These are phyloP conservation scores for Globisporangium cystogenes DNA, from an alignment of 352 stramenopile genomes.

Conservation along the genomic window DNA sequence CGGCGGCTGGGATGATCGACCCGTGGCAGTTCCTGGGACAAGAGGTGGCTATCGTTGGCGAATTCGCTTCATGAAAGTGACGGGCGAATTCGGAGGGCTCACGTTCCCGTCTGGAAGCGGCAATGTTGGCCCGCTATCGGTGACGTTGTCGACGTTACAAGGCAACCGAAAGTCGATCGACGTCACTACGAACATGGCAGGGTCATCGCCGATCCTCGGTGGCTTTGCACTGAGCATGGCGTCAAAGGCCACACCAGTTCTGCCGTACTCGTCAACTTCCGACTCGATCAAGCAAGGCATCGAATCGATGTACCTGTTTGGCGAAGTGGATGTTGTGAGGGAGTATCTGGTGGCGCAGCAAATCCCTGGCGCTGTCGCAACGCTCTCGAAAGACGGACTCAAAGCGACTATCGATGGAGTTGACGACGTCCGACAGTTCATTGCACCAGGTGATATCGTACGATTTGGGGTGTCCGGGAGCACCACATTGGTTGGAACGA, in stretches of 20 bases:
- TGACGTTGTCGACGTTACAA: constrained; percentile 26
- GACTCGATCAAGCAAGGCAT: constrained; percentile 66
- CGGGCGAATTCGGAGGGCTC: constrained; percentile 59
- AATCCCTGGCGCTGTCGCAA: constrained; percentile 49
- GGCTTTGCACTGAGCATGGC: constrained; percentile 44
- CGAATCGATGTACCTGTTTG: constrained; percentile 71
- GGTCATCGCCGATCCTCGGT: constrained; percentile 44
- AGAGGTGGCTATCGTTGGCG: constrained; percentile 78
- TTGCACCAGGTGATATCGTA: constrained; percentile 59
- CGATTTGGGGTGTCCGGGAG: constrained; percentile 41
- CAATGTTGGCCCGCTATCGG: constrained; percentile 51
- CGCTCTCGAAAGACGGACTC: constrained; percentile 43
- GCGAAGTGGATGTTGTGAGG: constrained; percentile 60
- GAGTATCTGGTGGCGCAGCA: constrained; percentile 43
- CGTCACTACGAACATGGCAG: constrained; percentile 43
- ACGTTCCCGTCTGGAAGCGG: constrained; percentile 79
- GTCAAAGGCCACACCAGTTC: constrained; percentile 28
- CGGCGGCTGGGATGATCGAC: constrained; percentile 89
- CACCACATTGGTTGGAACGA: constrained; percentile 46
- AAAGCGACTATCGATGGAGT: constrained; percentile 39
- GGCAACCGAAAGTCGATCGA: constrained; percentile 46
- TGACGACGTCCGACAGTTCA: constrained; percentile 57
- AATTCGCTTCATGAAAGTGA: constrained; percentile 69
- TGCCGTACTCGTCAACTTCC: constrained; percentile 54
- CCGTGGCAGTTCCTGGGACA: constrained; percentile 71